Evolutionary conservation across 352 stramenopile genomes (phyloP).

Genomic region (Globisporangium splendens): DNA sequence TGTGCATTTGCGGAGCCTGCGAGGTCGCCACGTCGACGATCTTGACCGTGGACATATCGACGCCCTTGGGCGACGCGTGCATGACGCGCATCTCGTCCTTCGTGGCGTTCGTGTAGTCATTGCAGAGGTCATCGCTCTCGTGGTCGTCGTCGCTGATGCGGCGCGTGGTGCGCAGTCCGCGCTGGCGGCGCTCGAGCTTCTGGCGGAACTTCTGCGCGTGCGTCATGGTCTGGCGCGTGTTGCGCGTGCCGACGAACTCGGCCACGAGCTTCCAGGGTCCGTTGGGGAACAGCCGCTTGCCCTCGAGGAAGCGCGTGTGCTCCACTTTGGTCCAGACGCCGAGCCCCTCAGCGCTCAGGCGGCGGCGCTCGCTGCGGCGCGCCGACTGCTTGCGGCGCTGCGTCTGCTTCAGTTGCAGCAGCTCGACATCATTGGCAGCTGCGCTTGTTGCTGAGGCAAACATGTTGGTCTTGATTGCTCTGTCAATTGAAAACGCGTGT

Average conservation of each 20-base stretch:
- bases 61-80: background rate
- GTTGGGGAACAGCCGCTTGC: constrained; percentile 38
- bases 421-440: background rate
- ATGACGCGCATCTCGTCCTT: background rate
- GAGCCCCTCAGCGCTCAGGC: constrained; percentile 31
- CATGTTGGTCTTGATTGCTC: background rate
- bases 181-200: constrained; percentile 37
- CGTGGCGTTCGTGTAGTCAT: constrained; percentile 8
- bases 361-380: constrained; percentile 17
- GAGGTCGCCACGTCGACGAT: constrained; percentile 3
- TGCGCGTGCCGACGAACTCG: constrained; percentile 40
- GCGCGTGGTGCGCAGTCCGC: constrained; percentile 18
- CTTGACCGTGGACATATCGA: constrained; percentile 6
- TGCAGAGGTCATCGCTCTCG: background rate
- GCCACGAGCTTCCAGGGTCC: constrained; percentile 51
- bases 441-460: background rate
- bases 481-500: constrained; percentile 7
- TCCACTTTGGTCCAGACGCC: constrained; percentile 38
- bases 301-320: constrained; percentile 46
- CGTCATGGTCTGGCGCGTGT: constrained; percentile 39
- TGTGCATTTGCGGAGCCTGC: background rate
- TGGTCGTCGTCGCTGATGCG: constrained; percentile 10
- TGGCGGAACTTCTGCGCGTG: constrained; percentile 45
- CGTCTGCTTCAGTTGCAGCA: background rate
- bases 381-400: constrained; percentile 10